These are phyloP conservation scores for Ustilago tritici DNA, from an alignment of 1,284 basidiomycete species.

Conservation along the genomic window DNA sequence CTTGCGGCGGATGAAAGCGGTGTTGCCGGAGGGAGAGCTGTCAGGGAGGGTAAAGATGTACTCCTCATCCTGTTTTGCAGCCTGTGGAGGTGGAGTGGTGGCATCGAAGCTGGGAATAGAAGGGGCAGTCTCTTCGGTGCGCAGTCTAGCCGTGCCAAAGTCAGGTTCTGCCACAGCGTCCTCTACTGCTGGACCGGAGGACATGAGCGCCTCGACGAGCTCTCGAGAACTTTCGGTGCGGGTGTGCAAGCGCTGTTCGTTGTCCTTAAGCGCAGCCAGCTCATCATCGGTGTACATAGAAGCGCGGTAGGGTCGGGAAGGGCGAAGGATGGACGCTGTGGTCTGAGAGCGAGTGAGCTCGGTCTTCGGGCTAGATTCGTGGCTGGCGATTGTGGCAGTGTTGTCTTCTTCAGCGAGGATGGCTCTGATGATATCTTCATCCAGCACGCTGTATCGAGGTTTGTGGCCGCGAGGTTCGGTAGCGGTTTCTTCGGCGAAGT, in stretches of 20 bases:
- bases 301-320: constrained; percentile 47
- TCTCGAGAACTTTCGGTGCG: constrained; percentile 48
- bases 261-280: constrained; percentile 24
- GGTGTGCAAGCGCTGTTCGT: constrained; percentile 9
- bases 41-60: constrained; percentile 37
- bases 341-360: constrained; percentile 37
- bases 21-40: neutral
- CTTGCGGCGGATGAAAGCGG: constrained; percentile 25
- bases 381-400: neutral
- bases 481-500: constrained; percentile 19
- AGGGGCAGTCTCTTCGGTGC: constrained; percentile 17
- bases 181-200: neutral
- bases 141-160: constrained; percentile 45
- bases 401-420: constrained; percentile 34
- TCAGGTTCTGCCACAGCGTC: constrained; percentile 11
- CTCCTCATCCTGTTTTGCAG: constrained; percentile 9
- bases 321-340: constrained; percentile 30
- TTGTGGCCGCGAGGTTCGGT: constrained; percentile 17
- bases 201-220: constrained; percentile 29
- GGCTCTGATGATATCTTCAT: constrained; percentile 38
- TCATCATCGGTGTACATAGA: constrained; percentile 59
- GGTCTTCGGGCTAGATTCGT: constrained; percentile 4
- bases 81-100: neutral
- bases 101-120: constrained; percentile 21
- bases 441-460: constrained; percentile 41